Evolutionary conservation across 1,284 basidiomycete genomes (phyloP).

Genomic region (Papiliotrema flavescens): DNA sequence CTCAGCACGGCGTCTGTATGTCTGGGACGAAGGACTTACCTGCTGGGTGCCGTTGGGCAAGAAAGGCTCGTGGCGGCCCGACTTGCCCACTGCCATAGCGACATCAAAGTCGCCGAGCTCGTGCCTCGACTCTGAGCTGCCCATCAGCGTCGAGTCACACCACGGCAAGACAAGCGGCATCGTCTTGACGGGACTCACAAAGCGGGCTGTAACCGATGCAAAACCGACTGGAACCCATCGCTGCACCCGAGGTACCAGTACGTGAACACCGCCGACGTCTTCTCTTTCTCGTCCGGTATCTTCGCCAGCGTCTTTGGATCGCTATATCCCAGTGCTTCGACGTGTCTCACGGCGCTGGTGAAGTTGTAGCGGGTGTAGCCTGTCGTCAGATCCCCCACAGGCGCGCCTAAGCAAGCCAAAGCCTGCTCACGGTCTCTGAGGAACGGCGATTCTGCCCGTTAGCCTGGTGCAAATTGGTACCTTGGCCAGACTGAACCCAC

Average conservation of each 20-base stretch:
- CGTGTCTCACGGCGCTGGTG: conserved; percentile 19
- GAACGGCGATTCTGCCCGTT: conserved; percentile 5
- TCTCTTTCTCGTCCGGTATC: conserved; percentile 19
- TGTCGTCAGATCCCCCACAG: conserved; percentile 1
- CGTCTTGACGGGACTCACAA: conserved; percentile 56
- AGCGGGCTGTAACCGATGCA: conserved; percentile 60
- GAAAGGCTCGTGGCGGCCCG: background rate
- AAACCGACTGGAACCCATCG: conserved; percentile 60
- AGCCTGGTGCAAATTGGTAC: background rate
- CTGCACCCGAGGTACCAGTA: conserved; percentile 69
- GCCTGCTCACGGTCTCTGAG: conserved; percentile 6
- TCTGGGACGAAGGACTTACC: background rate
- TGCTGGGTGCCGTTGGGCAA: background rate
- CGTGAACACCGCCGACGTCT: conserved; percentile 54
- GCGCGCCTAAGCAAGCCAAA: background rate
- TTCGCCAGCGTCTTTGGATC: conserved; percentile 6
- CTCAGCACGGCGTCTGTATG: no score
- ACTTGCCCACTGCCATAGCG: background rate
- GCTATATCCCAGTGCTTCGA: conserved; percentile 17
- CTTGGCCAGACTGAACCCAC: conserved; percentile 26
- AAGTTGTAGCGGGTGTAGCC: conserved; percentile 26
- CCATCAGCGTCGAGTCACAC: background rate
- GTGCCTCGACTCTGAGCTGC: conserved; percentile 7
- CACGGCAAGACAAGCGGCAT: conserved; percentile 12
- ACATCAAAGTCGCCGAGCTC: background rate